These are phyloP conservation scores for Xylaria acuta DNA, from an alignment of 495 filamentous ascomycete species.

Conservation along the genomic window DNA sequence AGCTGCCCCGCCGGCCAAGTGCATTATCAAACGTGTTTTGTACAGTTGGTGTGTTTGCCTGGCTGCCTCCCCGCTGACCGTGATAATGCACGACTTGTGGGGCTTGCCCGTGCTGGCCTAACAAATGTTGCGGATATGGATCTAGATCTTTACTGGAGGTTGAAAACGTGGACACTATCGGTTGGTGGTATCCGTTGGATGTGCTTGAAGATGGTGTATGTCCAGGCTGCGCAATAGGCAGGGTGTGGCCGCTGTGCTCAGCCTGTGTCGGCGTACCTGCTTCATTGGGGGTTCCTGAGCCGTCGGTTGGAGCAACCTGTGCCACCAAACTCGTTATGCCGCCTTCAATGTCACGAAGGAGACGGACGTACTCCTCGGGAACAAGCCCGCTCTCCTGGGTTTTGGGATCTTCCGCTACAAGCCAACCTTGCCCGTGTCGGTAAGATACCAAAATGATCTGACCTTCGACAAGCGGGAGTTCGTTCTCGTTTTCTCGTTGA, in stretches of 20 bases:
- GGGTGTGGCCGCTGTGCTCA: slow-evolving; percentile 49
- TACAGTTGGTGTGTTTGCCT: slow-evolving; percentile 64
- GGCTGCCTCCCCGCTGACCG: slow-evolving; percentile 63
- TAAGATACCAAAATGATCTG: slow-evolving; percentile 98
- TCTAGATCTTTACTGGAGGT: slow-evolving; percentile 77
- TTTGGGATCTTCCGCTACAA: slow-evolving; percentile 95
- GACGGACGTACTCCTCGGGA: slow-evolving; percentile 93
- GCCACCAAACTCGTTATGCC: slow-evolving; percentile 61
- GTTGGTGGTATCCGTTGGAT: slow-evolving; percentile 66
- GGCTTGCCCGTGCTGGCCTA: slow-evolving; percentile 64
- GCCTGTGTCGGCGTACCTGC: slow-evolving; percentile 63
- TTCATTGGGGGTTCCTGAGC: slow-evolving; percentile 54
- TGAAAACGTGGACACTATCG: slow-evolving; percentile 74
- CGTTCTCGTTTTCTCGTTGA: slow-evolving; percentile 92
- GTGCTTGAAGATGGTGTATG: slow-evolving; percentile 40
- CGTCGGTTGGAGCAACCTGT: slow-evolving; percentile 42
- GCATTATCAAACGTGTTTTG: slow-evolving; percentile 48
- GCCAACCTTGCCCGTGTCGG: slow-evolving; percentile 93
- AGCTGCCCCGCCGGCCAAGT: slow-evolving; percentile 46
- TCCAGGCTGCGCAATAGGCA: slow-evolving; percentile 38
- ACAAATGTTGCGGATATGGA: slow-evolving; percentile 70
- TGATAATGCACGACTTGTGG: slow-evolving; percentile 69
- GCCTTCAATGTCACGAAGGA: slow-evolving; percentile 88
- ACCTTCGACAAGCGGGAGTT: slow-evolving; percentile 89
- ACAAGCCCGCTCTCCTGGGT: slow-evolving; percentile 85